These are phyloP conservation scores for Scutellaria galericulata DNA, from an alignment of 257 asterid species.

Conservation along the genomic window DNA sequence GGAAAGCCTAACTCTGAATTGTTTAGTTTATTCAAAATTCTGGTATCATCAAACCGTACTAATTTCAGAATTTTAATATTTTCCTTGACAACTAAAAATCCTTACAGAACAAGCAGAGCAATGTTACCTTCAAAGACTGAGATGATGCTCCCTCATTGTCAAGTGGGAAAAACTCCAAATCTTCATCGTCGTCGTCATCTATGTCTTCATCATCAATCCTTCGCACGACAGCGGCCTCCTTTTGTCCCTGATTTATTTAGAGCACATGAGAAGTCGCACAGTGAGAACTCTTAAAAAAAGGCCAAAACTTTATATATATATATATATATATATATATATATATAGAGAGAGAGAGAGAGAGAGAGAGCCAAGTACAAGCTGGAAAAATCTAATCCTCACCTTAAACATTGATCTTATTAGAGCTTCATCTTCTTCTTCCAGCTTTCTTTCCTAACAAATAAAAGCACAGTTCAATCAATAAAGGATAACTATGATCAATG, in stretches of 20 bases:
- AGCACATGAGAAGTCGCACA: constrained; percentile 7
- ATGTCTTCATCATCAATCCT: constrained; percentile 72
- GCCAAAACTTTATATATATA: neutral
- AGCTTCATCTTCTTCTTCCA: constrained; percentile 83
- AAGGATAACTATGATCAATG: constrained; percentile 1
- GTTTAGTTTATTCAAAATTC: neutral
- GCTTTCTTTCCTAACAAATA: constrained; percentile 54
- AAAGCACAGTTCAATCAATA: constrained; percentile 5
- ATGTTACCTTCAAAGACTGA: constrained; percentile 52
- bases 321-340: too few relatives aligned
- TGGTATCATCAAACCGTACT: neutral
- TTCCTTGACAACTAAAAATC: neutral
- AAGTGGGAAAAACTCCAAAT: constrained; percentile 30
- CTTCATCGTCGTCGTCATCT: constrained; percentile 53
- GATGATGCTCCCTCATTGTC: constrained; percentile 42
- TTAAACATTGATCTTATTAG: constrained; percentile 62
- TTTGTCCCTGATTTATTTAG: constrained; percentile 51
- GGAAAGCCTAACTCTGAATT: neutral
- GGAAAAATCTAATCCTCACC: constrained; percentile 37
- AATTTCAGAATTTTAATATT: neutral
- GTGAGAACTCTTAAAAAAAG: constrained; percentile 15
- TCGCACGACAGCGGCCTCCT: constrained; percentile 42
- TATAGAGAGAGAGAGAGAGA: too few relatives aligned
- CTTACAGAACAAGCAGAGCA: neutral
- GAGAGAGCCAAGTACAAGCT: neutral